These are phyloP conservation scores for Calocybe gangraenosa DNA, from an alignment of 768 basidiomycete species.

Conservation along the genomic window DNA sequence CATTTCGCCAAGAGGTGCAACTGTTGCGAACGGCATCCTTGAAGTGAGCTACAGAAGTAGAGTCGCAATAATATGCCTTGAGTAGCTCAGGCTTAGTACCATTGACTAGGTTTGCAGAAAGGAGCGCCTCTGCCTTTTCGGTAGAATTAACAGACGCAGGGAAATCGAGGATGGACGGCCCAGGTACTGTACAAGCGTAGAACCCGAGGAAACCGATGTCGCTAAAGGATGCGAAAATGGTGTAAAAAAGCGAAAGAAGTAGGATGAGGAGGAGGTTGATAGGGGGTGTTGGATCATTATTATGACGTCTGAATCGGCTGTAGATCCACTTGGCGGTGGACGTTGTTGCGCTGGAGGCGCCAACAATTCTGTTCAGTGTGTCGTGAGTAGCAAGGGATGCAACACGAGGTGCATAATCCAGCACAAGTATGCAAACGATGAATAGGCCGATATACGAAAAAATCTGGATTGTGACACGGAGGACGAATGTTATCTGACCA, in stretches of 20 bases:
- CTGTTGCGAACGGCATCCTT: constrained; percentile 7
- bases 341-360: constrained; percentile 11
- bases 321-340: constrained; percentile 18
- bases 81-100: constrained; percentile 9
- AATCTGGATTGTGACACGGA: constrained; percentile 22
- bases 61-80: constrained; percentile 12
- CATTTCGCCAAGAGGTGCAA: constrained; percentile 19
- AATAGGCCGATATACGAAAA: constrained; percentile 17
- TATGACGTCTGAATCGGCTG: constrained; percentile 11
- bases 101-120: constrained; percentile 8
- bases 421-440: constrained; percentile 17
- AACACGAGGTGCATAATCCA: constrained; percentile 17
- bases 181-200: constrained; percentile 12
- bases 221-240: constrained; percentile 12
- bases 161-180: constrained; percentile 9
- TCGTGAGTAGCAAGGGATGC: constrained; percentile 20
- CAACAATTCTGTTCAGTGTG: constrained; percentile 17
- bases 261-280: constrained; percentile 14
- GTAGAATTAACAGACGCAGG: constrained; percentile 16
- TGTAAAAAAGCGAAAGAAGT: constrained; percentile 13
- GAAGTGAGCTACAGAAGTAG: constrained; percentile 3
- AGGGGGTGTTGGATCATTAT: constrained; percentile 13
- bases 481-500: constrained; percentile 21
- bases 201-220: constrained; percentile 16
- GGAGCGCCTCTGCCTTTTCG: constrained; percentile 7